These are phyloP conservation scores for Globisporangium takayamanum DNA, from an alignment of 352 stramenopile species.

Conservation along the genomic window DNA sequence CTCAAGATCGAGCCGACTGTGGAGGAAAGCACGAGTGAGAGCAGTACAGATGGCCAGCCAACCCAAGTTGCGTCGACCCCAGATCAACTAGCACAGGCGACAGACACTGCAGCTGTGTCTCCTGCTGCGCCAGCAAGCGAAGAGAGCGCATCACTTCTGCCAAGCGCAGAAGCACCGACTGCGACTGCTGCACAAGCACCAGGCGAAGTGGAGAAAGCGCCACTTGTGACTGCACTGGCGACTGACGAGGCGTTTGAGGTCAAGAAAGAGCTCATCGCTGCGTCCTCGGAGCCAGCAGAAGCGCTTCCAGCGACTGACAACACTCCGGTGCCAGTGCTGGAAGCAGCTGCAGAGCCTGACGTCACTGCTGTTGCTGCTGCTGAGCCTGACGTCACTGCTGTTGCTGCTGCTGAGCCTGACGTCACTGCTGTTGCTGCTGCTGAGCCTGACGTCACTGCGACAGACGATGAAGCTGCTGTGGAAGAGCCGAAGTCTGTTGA, in stretches of 20 bases:
- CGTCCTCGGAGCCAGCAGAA: background rate
- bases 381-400: background rate
- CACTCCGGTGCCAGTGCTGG: background rate
- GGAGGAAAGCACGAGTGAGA: background rate
- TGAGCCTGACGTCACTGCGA: background rate
- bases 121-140: background rate
- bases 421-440: background rate
- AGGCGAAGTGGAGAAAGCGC: slow-evolving; percentile 4
- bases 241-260: slow-evolving; percentile 11
- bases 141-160: background rate
- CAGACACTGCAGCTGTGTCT: too few relatives aligned
- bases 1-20: background rate
- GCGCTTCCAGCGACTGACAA: background rate
- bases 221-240: background rate
- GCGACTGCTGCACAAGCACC: background rate
- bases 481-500: too few relatives aligned
- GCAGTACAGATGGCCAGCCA: background rate
- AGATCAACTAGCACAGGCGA: too few relatives aligned
- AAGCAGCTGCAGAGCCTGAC: background rate
- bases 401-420: background rate
- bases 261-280: slow-evolving; percentile 17
- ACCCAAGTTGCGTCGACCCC: too few relatives aligned
- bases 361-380: background rate
- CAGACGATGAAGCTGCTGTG: background rate
- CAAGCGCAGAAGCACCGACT: background rate